Conservation (phyloP, 495 filamentous ascomycete species). For the Talaromyces ruber region DNA sequence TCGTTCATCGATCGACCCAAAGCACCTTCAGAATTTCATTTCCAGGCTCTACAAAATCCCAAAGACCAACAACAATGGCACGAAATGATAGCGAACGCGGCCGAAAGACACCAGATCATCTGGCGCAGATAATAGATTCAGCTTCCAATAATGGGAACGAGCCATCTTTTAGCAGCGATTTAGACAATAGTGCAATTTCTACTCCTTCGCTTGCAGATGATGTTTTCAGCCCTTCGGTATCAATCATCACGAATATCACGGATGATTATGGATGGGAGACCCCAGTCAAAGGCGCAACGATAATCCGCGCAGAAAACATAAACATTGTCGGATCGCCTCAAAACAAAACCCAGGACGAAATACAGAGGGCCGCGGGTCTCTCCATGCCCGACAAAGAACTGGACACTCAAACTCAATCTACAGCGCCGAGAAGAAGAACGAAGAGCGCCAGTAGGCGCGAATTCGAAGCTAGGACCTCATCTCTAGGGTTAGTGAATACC, state of each 20-base stretch:
- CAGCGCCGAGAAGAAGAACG: background rate
- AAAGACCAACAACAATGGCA: no score
- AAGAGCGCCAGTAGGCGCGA: background rate
- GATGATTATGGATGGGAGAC: slow-evolving; percentile 3
- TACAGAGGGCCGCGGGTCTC: background rate
- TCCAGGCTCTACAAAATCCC: no score
- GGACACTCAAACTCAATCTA: background rate
- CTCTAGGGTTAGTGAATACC: background rate
- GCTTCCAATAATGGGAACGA: background rate
- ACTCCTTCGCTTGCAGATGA: background rate
- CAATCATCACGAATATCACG: background rate
- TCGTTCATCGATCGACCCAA: no score
- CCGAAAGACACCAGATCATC: no score
- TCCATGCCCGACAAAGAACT: background rate
- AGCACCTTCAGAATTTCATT: no score
- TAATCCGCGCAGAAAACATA: background rate
- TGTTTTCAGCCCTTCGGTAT: background rate
- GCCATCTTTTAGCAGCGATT: background rate
- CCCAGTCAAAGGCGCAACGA: background rate
- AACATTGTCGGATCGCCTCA: background rate
- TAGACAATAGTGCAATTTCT: background rate
- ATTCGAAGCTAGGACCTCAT: background rate
- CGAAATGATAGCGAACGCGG: no score
- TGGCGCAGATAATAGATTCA: no score
- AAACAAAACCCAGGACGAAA: background rate